These are phyloP conservation scores for Cicer chorassanicum DNA, from an alignment of 306 rosid genomes.

Conservation along the genomic window DNA sequence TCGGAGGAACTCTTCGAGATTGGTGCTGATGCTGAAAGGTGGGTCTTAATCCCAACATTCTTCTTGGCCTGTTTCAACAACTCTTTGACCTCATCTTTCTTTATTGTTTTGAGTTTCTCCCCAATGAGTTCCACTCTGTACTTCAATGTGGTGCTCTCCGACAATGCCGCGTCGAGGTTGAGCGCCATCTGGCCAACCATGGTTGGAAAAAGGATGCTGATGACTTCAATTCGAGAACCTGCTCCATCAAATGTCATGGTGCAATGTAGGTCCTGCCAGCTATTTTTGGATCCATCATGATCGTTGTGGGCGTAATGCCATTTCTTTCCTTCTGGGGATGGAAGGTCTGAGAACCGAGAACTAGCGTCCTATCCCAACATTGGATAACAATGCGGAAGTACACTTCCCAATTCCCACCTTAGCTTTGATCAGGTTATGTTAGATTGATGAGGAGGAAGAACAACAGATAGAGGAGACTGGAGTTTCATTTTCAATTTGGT, in stretches of 20 bases:
- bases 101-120: slow-evolving; percentile 82
- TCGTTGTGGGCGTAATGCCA: slow-evolving; percentile 32
- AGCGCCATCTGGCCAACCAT: slow-evolving; percentile 98
- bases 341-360: neutral
- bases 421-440: neutral
- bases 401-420: neutral
- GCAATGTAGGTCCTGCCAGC: slow-evolving; percentile 76
- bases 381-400: neutral
- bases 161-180: slow-evolving; percentile 72
- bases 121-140: slow-evolving; percentile 79
- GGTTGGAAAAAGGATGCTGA: slow-evolving; percentile 80
- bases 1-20: slow-evolving; percentile 58
- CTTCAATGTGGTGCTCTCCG: slow-evolving; percentile 69
- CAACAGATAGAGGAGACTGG: neutral
- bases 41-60: slow-evolving; percentile 77
- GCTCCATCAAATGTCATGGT: slow-evolving; percentile 90
- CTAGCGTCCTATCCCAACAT: neutral
- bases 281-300: slow-evolving; percentile 88
- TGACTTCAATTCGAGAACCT: slow-evolving; percentile 73
- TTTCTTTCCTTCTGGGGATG: neutral
- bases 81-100: slow-evolving; percentile 86
- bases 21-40: slow-evolving; percentile 76
- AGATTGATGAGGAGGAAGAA: neutral
- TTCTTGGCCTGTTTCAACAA: slow-evolving; percentile 83
- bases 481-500: slow-evolving; percentile 10